Conservation (phyloP, 2,329 filamentous ascomycete genomes). For the Herpotrichia juniperi region DNA sequence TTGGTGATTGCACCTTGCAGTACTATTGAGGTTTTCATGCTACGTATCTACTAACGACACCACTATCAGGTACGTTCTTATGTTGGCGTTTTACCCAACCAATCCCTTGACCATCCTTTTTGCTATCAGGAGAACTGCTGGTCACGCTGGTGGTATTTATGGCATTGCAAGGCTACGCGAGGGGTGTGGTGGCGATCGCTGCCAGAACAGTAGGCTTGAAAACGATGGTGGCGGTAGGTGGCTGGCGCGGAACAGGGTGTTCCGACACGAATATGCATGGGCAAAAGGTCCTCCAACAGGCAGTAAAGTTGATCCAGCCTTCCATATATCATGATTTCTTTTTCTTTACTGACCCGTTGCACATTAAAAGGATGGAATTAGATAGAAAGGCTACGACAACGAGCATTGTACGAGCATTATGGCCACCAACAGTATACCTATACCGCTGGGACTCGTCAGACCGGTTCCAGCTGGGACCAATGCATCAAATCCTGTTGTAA, state of each 20-base stretch:
- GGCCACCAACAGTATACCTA: not conserved
- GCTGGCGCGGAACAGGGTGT: not conserved
- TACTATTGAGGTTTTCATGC: no score
- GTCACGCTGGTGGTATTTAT: not conserved
- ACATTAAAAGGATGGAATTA: no score
- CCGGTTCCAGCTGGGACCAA: not conserved
- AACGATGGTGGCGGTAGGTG: not conserved
- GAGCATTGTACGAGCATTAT: no score
- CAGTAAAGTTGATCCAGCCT: not conserved
- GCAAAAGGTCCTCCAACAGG: not conserved
- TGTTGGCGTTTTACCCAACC: no score
- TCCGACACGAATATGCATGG: no score
- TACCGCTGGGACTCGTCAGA: not conserved
- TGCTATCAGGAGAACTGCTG: no score
- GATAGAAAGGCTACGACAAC: not conserved
- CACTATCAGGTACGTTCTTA: no score
- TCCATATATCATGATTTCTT: not conserved
- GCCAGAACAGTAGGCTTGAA: not conserved
- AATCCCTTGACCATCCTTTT: no score
- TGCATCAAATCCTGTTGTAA: not conserved
- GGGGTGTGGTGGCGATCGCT: not conserved
- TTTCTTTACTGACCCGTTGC: no score
- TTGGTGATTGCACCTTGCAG: no score
- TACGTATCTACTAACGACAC: no score
- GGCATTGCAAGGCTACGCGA: not conserved